phyloP scores from a whole-genome alignment of 805 yeast species.

The Saccharomyces eubayanus region DNA sequence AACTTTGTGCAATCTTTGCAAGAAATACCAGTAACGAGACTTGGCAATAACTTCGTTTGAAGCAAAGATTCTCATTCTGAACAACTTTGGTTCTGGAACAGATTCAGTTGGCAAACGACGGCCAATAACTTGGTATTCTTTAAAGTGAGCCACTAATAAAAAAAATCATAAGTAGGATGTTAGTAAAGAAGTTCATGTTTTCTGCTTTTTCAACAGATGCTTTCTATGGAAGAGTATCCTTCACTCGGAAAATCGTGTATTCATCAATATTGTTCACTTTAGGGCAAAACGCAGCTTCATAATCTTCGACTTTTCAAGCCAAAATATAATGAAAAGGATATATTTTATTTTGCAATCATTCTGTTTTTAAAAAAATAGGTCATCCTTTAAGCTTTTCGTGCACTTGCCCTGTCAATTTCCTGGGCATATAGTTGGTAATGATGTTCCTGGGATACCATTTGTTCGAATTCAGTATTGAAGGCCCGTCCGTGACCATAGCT shows the following conservation, averaged over 20 bases:
- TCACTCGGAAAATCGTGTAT: not conserved
- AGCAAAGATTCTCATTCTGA: slow-evolving; percentile 99
- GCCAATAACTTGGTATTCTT: slow-evolving; percentile 99
- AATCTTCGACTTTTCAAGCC: no score
- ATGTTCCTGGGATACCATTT: no score
- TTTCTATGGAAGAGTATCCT: not conserved
- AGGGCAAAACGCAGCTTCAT: no score
- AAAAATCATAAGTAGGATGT: not conserved
- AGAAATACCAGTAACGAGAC: slow-evolving; percentile 99
- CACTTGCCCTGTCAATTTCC: no score
- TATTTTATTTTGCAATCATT: no score
- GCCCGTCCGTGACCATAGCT: not conserved
- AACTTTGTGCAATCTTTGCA: slow-evolving; percentile 98
- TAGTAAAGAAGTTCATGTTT: not conserved
- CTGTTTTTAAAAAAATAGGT: no score
- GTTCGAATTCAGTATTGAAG: not conserved
- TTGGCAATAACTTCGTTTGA: slow-evolving; percentile 98
- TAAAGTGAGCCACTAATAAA: slow-evolving; percentile 78
- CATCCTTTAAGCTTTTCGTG: no score
- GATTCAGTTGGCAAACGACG: slow-evolving; percentile 99
- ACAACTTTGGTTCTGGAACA: slow-evolving; percentile 99
- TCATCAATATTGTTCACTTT: no score
- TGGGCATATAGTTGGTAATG: no score
- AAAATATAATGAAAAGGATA: no score
- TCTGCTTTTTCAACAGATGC: not conserved